These are phyloP conservation scores for Prunus yedoensis DNA, from an alignment of 331 rosid genomes.

Conservation along the genomic window DNA sequence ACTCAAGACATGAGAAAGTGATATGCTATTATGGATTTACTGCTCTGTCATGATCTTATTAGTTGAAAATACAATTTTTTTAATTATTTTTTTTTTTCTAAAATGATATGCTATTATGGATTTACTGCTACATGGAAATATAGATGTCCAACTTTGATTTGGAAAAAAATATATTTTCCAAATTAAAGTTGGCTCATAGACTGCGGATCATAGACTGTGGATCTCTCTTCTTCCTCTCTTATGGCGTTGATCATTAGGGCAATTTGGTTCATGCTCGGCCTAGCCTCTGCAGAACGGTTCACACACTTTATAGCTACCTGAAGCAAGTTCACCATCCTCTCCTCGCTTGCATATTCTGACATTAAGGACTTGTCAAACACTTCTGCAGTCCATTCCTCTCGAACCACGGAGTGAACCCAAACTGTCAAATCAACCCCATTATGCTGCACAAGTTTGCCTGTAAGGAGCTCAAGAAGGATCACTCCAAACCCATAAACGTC, in stretches of 20 bases:
- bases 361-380: conserved; percentile 63
- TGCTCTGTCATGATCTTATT: background rate
- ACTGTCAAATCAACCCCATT: conserved; percentile 64
- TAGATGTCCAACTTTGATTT: background rate
- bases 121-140: background rate
- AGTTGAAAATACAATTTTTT: background rate
- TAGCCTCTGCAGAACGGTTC: conserved; percentile 41
- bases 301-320: conserved; percentile 81
- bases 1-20: background rate
- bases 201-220: conserved; percentile 32
- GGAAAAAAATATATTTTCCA: background rate
- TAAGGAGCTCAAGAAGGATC: conserved; percentile 79
- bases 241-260: conserved; percentile 57
- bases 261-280: conserved; percentile 77
- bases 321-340: conserved; percentile 77
- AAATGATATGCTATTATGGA: background rate
- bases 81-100: background rate
- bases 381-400: conserved; percentile 91
- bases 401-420: conserved; percentile 71
- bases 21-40: background rate
- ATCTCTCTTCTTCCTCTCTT: conserved; percentile 79
- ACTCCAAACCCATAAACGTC: conserved; percentile 74
- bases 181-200: background rate
- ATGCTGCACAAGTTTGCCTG: conserved; percentile 62
- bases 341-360: conserved; percentile 71